Conservation (phyloP, 352 stramenopile species). For the Phytophthora fragariae region DNA sequence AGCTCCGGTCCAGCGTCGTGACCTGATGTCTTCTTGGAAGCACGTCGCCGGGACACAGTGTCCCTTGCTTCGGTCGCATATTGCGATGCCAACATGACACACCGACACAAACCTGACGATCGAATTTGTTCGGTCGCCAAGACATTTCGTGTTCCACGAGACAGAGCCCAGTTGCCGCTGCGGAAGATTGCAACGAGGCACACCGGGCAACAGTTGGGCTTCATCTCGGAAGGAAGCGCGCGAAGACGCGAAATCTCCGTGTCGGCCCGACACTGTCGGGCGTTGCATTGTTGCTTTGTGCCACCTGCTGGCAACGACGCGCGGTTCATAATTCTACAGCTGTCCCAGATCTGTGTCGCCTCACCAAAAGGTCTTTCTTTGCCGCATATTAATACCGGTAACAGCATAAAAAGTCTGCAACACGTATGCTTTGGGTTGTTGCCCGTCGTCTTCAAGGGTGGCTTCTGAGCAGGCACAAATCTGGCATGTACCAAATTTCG, state of each 20-base stretch:
- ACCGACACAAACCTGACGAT: slow-evolving; percentile 22
- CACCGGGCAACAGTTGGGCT: slow-evolving; percentile 18
- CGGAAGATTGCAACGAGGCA: slow-evolving; percentile 26
- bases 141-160: slow-evolving; percentile 19
- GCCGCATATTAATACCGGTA: too few species aligned
- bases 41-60: slow-evolving; percentile 15
- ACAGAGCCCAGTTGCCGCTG: slow-evolving; percentile 23
- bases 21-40: slow-evolving; percentile 21
- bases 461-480: too few species aligned
- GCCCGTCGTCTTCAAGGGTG: background rate
- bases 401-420: background rate
- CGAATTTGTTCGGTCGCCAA: slow-evolving; percentile 18
- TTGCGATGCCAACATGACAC: slow-evolving; percentile 2
- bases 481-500: background rate
- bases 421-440: background rate
- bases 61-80: slow-evolving; percentile 21
- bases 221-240: slow-evolving; percentile 4
- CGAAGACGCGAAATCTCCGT: slow-evolving; percentile 5
- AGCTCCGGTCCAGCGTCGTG: slow-evolving; percentile 12
- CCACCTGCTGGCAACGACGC: slow-evolving; percentile 8
- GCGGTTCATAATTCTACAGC: slow-evolving; percentile 2
- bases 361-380: background rate
- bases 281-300: slow-evolving; percentile 27
- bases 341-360: background rate
- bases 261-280: slow-evolving; percentile 1